Conservation (phyloP, 2,329 filamentous ascomycete species). For the Sporothrix humicola region DNA sequence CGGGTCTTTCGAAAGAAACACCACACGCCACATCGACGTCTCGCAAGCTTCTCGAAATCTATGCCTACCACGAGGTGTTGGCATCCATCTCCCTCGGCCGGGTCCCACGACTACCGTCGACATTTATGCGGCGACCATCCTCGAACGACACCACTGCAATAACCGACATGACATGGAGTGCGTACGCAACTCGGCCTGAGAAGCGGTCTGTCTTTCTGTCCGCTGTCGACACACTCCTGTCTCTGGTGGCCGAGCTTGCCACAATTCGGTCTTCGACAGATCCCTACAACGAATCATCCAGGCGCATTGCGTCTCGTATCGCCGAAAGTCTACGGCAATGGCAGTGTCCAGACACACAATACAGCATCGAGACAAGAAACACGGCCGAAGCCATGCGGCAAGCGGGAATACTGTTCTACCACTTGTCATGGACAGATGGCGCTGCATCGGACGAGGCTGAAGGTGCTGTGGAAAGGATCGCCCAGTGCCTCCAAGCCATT, state of each 20-base stretch:
- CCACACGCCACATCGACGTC: background rate
- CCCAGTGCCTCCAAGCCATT: background rate
- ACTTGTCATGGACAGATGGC: background rate
- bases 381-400: constrained; percentile 33
- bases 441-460: background rate
- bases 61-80: constrained; percentile 27
- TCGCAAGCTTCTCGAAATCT: constrained; percentile 26
- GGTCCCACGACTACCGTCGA: constrained; percentile 14
- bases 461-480: background rate
- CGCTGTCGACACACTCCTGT: constrained; percentile 30
- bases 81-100: constrained; percentile 17
- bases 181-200: constrained; percentile 7
- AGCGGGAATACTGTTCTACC: constrained; percentile 24
- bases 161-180: constrained; percentile 11
- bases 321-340: constrained; percentile 2
- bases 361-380: constrained; percentile 19
- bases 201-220: constrained; percentile 24
- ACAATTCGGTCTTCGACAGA: background rate
- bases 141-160: too few relatives aligned
- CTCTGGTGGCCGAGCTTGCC: constrained; percentile 29
- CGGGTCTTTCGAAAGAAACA: background rate
- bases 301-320: too few relatives aligned
- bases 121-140: background rate
- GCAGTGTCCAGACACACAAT: constrained; percentile 24
- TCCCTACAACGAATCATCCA: background rate